A percentile compares a stretch with the other conserved stretches of the same genome.
phyloP scores from a whole-genome alignment of 768 basidiomycete species.

The Lentinula raphanica region DNA sequence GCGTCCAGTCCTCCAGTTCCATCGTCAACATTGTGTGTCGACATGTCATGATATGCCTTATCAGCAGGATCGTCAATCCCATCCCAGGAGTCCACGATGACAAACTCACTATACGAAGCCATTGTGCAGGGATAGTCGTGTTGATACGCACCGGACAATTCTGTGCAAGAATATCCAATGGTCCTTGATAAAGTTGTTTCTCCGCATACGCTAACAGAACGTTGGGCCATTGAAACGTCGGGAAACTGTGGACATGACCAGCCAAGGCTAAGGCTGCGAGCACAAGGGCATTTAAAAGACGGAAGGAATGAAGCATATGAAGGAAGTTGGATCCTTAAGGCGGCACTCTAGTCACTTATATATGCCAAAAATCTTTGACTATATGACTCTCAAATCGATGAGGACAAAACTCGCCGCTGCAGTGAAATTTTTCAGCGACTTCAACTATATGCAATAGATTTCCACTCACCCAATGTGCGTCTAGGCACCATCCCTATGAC shows the following conservation, averaged over 20 bases:
- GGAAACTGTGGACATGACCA: neutral
- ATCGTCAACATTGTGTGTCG: conserved; percentile 37
- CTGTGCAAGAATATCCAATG: conserved; percentile 12
- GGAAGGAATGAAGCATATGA: neutral
- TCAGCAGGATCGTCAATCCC: neutral
- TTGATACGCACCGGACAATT: conserved; percentile 24
- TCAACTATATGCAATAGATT: neutral
- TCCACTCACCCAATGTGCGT: too few relatives aligned
- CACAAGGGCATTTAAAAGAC: neutral
- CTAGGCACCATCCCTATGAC: neutral
- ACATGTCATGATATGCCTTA: conserved; percentile 44
- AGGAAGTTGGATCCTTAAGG: neutral
- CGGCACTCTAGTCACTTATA: neutral
- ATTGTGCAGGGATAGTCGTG: conserved; percentile 31
- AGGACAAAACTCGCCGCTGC: neutral
- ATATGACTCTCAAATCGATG: neutral
- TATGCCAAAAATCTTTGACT: neutral
- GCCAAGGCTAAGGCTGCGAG: neutral
- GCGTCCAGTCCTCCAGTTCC: conserved; percentile 47
- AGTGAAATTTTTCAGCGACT: neutral
- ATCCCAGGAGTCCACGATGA: neutral
- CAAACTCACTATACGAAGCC: conserved; percentile 32
- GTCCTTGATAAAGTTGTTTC: neutral
- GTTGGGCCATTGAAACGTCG: conserved; percentile 4
- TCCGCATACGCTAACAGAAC: neutral